Evolutionary conservation across 1,284 basidiomycete genomes (phyloP).

Genomic region (Puccinia horiana): DNA sequence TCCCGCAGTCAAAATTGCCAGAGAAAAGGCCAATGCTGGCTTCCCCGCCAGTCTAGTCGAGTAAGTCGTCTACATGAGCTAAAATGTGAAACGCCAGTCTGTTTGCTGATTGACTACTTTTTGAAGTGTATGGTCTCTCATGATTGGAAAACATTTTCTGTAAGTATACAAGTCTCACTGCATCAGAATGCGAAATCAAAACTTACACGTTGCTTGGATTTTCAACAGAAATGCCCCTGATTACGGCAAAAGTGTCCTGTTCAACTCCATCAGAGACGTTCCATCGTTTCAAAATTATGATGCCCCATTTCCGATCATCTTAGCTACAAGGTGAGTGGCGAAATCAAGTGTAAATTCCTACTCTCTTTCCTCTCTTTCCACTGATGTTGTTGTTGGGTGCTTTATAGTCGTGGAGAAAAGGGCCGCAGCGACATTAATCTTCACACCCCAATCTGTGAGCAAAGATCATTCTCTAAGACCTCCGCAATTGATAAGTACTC

Average conservation of each 20-base stretch:
- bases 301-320: slow-evolving; percentile 39
- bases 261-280: slow-evolving; percentile 41
- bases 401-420: slow-evolving; percentile 20
- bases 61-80: background rate
- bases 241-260: slow-evolving; percentile 45
- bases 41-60: slow-evolving; percentile 48
- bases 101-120: background rate
- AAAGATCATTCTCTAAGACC: background rate
- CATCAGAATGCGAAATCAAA: background rate
- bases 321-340: slow-evolving; percentile 28
- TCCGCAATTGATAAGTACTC: background rate
- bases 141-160: slow-evolving; percentile 48
- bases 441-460: slow-evolving; percentile 43
- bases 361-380: background rate
- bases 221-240: slow-evolving; percentile 29
- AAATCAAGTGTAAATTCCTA: background rate
- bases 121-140: slow-evolving; percentile 42
- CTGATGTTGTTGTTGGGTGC: background rate
- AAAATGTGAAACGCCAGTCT: no score
- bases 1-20: slow-evolving; percentile 35
- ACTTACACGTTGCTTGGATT: background rate
- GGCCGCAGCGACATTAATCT: slow-evolving; percentile 22
- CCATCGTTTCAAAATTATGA: slow-evolving; percentile 40
- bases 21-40: slow-evolving; percentile 42
- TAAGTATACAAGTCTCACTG: background rate